phyloP scores from a whole-genome alignment of 31 red algal genomes.

The Odonthalia washingtoniensis region DNA sequence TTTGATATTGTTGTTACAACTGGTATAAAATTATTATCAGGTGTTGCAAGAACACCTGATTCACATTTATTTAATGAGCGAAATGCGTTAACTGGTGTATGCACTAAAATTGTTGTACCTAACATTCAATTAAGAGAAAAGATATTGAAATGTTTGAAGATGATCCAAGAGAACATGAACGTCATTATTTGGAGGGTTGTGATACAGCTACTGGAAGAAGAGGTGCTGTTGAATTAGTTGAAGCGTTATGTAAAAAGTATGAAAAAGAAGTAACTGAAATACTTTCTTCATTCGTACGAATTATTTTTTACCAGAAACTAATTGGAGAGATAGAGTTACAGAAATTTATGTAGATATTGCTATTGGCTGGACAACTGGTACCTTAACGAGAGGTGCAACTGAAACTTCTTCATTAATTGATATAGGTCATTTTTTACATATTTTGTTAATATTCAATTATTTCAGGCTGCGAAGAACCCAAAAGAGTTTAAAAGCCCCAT shows the following conservation, averaged over 20 bases:
- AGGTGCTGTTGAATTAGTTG: constrained; percentile 88
- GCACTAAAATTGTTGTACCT: constrained; percentile 88
- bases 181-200: constrained; percentile 93
- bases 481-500: constrained; percentile 64
- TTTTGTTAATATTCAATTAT: constrained; percentile 76
- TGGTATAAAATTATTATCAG: constrained; percentile 93
- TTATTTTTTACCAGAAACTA: constrained; percentile 67
- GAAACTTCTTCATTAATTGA: constrained; percentile 81
- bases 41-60: constrained; percentile 74
- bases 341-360: constrained; percentile 93
- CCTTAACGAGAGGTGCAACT: constrained; percentile 80
- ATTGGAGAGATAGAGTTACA: constrained; percentile 87
- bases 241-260: constrained; percentile 82
- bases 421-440: constrained; percentile 81
- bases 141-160: too few relatives aligned
- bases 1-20: constrained; percentile 87
- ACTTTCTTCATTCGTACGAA: constrained; percentile 75
- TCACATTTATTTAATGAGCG: constrained; percentile 70
- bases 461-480: constrained; percentile 42
- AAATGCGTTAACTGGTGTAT: constrained; percentile 65
- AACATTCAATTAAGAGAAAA: too few relatives aligned
- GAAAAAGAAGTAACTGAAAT: constrained; percentile 75
- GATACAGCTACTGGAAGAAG: constrained; percentile 86
- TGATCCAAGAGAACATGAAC: constrained; percentile 91
- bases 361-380: constrained; percentile 93